Conservation (phyloP, 1,284 basidiomycete genomes). For the Phylloboletellus chloephorus region DNA sequence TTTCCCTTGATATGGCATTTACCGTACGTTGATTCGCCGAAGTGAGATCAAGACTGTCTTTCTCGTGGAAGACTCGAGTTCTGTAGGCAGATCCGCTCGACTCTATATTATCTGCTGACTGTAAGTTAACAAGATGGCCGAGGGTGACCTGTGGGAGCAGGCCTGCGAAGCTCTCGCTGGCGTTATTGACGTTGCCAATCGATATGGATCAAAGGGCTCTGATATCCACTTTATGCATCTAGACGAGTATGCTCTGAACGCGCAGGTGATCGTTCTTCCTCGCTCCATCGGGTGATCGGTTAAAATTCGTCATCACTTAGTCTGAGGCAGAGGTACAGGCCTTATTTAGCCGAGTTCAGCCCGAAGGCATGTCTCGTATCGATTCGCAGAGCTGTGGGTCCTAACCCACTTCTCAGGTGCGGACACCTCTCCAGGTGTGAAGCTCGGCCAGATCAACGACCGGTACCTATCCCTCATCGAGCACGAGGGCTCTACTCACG, state of each 20-base stretch:
- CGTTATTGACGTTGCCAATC: slow-evolving; percentile 37
- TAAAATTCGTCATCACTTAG: slow-evolving; percentile 16
- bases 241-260: slow-evolving; percentile 28
- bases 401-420: slow-evolving; percentile 24
- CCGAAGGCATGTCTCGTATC: slow-evolving; percentile 25
- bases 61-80: slow-evolving; percentile 43
- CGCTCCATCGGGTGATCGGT: background rate
- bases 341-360: slow-evolving; percentile 30
- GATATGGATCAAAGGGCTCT: slow-evolving; percentile 37
- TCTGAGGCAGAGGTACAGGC: slow-evolving; percentile 20
- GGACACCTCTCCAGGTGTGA: slow-evolving; percentile 41
- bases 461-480: slow-evolving; percentile 40
- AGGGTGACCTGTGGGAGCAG: slow-evolving; percentile 35
- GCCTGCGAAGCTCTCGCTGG: slow-evolving; percentile 40
- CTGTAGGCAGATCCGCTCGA: slow-evolving; percentile 28
- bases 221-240: slow-evolving; percentile 45
- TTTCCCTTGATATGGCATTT: background rate
- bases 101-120: too few relatives aligned
- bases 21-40: slow-evolving; percentile 2
- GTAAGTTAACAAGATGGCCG: too few relatives aligned
- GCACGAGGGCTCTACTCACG: slow-evolving; percentile 26
- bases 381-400: background rate
- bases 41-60: slow-evolving; percentile 37
- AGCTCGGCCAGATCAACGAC: slow-evolving; percentile 36
- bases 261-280: slow-evolving; percentile 26